phyloP scores from a whole-genome alignment of 2,329 filamentous ascomycete genomes.

The Cladorrhinum sp. region DNA sequence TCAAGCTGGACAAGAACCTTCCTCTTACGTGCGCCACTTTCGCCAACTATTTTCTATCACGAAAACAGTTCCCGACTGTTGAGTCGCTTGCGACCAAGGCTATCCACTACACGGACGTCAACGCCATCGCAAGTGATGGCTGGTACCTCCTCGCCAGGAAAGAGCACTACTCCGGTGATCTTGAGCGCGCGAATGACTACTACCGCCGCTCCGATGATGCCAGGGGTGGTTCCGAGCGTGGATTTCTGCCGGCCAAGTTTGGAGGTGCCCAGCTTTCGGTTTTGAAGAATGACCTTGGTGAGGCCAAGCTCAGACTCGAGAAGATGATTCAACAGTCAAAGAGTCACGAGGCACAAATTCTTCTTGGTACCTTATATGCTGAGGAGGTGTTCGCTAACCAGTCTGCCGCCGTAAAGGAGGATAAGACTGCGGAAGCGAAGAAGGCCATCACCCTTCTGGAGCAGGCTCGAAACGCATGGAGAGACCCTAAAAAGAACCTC shows the following conservation, averaged over 20 bases:
- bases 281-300: constrained; percentile 77
- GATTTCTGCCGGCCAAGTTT: constrained; percentile 92
- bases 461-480: constrained; percentile 82
- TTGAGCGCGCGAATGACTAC: constrained; percentile 74
- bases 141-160: constrained; percentile 94
- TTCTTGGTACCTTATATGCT: constrained; percentile 87
- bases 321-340: constrained; percentile 89
- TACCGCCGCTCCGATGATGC: constrained; percentile 91
- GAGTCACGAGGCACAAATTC: constrained; percentile 82
- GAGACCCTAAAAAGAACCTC: constrained; percentile 82
- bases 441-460: constrained; percentile 86
- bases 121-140: constrained; percentile 93
- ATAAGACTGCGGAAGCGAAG: constrained; percentile 79
- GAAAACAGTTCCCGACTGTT: constrained; percentile 76
- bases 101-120: constrained; percentile 93
- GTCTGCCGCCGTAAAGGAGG: constrained; percentile 70
- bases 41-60: constrained; percentile 81
- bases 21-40: constrained; percentile 90
- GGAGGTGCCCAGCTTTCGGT: constrained; percentile 88
- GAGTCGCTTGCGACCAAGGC: constrained; percentile 87
- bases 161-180: constrained; percentile 78
- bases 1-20: constrained; percentile 88
- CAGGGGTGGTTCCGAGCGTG: constrained; percentile 83
- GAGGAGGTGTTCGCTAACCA: constrained; percentile 88
- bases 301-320: constrained; percentile 89